Evolutionary conservation across 1,284 basidiomycete species (phyloP).

Genomic region (Papiliotrema laurentii): DNA sequence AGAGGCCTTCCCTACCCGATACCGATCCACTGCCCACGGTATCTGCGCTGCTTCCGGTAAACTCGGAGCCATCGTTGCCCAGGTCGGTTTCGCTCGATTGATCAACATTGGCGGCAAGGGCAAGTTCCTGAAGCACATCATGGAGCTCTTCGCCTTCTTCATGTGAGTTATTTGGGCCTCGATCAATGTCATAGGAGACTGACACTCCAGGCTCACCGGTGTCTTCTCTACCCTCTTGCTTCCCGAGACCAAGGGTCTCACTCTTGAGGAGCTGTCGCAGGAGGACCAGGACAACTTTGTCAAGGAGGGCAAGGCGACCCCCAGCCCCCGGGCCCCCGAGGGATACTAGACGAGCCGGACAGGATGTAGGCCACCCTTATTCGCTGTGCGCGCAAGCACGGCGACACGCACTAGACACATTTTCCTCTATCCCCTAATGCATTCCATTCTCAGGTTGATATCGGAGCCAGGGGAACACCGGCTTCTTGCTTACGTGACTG

Average conservation of each 20-base stretch:
- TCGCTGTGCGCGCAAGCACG: no score
- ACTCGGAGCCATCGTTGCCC: slow-evolving; percentile 75
- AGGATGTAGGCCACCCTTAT: no score
- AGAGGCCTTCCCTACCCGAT: slow-evolving; percentile 81
- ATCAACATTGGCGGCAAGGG: slow-evolving; percentile 60
- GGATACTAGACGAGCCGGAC: no score
- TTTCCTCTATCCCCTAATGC: no score
- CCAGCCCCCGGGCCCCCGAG: no score
- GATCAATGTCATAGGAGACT: neutral
- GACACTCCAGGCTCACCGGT: slow-evolving; percentile 55
- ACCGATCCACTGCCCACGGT: slow-evolving; percentile 76
- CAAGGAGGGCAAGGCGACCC: slow-evolving; percentile 5
- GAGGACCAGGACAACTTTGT: slow-evolving; percentile 66
- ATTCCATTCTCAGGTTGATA: no score
- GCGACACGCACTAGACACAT: no score
- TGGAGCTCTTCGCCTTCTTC: slow-evolving; percentile 54
- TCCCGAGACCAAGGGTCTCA: slow-evolving; percentile 66
- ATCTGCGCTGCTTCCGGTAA: slow-evolving; percentile 79
- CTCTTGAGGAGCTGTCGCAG: slow-evolving; percentile 65
- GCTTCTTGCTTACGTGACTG: no score
- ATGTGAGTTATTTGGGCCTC: slow-evolving; percentile 50
- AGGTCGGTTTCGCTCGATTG: slow-evolving; percentile 69
- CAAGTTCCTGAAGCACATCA: slow-evolving; percentile 45
- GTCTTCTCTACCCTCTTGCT: slow-evolving; percentile 69
- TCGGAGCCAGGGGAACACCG: no score